Evolutionary conservation across 805 yeast species (phyloP).

Genomic region (Brettanomyces bruxellensis): DNA sequence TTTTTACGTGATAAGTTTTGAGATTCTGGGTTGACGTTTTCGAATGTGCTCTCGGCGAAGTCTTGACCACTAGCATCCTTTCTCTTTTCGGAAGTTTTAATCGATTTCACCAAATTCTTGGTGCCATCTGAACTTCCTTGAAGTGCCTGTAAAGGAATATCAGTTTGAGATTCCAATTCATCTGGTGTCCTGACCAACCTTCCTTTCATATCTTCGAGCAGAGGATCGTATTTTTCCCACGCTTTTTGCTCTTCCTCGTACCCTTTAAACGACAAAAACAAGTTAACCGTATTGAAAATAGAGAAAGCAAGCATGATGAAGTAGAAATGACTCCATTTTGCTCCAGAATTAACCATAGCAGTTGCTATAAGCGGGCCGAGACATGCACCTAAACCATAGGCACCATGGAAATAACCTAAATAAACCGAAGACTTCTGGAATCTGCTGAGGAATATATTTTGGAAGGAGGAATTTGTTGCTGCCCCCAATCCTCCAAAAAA

Average conservation of each 20-base stretch:
- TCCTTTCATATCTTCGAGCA: constrained; percentile 1
- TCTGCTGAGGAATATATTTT: constrained; percentile 41
- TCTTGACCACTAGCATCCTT: background rate
- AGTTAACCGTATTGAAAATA: constrained; percentile 24
- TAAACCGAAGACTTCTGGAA: constrained; percentile 46
- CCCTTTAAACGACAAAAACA: constrained; percentile 37
- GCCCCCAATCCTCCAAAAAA: constrained; percentile 52
- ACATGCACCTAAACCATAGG: constrained; percentile 68
- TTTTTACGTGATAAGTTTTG: background rate
- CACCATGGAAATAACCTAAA: constrained; percentile 58
- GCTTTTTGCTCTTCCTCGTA: constrained; percentile 37
- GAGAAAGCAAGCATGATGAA: constrained; percentile 37
- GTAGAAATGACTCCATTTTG: constrained; percentile 47
- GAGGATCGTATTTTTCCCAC: constrained; percentile 23
- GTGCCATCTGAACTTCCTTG: background rate
- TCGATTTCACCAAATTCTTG: background rate
- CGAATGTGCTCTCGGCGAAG: background rate
- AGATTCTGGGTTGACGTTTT: background rate
- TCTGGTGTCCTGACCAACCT: background rate
- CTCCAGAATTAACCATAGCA: constrained; percentile 37
- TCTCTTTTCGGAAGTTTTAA: background rate
- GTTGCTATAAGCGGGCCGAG: constrained; percentile 60
- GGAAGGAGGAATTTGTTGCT: constrained; percentile 40
- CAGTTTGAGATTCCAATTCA: background rate
- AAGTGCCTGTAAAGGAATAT: background rate